Conservation (phyloP, 345 rosid species). For the Hirschfeldia incana region DNA sequence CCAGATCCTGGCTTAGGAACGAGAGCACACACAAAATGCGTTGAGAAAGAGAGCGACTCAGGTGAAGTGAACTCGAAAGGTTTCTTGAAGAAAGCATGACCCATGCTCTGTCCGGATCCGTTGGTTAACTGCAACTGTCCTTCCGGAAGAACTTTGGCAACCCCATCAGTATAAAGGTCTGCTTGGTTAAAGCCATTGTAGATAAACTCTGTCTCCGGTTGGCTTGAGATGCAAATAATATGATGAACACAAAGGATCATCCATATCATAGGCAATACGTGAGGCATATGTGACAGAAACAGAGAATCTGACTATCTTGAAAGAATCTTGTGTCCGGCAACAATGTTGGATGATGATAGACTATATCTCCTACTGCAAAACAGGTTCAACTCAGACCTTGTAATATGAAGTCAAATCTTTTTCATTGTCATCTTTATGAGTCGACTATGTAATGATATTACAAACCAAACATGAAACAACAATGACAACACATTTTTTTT, state of each 20-base stretch:
- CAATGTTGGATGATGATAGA: not conserved
- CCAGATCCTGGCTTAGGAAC: slow-evolving; percentile 31
- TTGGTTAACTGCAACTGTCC: slow-evolving; percentile 57
- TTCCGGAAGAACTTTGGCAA: slow-evolving; percentile 42
- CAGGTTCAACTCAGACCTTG: not conserved
- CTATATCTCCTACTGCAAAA: slow-evolving; percentile 4
- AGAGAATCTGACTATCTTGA: not conserved
- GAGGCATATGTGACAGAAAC: slow-evolving; percentile 13
- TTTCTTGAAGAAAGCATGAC: slow-evolving; percentile 49
- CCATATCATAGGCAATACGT: slow-evolving; percentile 16
- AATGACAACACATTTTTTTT: not conserved
- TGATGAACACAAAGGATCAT: slow-evolving; percentile 21
- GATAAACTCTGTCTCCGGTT: slow-evolving; percentile 32
- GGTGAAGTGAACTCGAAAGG: slow-evolving; percentile 37
- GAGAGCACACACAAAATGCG: slow-evolving; percentile 46
- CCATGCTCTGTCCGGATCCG: slow-evolving; percentile 35
- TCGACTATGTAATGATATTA: no score
- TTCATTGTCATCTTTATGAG: not conserved
- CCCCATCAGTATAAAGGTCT: slow-evolving; percentile 43
- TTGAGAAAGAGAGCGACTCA: slow-evolving; percentile 40
- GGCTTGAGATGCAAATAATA: slow-evolving; percentile 30
- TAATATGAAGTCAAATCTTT: not conserved
- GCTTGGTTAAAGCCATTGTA: slow-evolving; percentile 42
- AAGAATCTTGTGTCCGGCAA: slow-evolving; percentile 13
- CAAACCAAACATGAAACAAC: no score